Base-by-base conservation (phyloP, 1,284 basidiomycete species). In the Ganoderma lucidum region DNA sequence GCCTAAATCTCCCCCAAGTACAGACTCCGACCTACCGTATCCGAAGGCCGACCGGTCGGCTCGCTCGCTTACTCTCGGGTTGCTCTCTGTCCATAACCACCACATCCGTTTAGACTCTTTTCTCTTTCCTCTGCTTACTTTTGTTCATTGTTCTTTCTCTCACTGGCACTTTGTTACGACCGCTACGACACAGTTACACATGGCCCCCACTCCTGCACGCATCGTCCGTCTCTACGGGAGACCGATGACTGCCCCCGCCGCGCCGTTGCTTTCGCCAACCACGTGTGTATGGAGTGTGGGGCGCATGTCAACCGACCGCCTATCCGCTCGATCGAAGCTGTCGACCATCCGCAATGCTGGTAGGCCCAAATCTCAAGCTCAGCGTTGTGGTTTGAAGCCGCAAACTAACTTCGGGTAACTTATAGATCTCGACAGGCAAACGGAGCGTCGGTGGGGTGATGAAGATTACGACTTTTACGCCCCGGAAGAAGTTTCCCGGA, bases 21-120 rank as follows among this genome's bases (percentile, higher is more conserved):
- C 48, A 28, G 48, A 53, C 48, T 53, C 48, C 48, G 48, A 53
- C 23, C 23, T 14, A 12, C 23, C 0, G 23, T 28, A 14, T 10
- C 48, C 48, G 48, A 53, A 12, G 48, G 23, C 48, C 48, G 48
- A 53, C 48, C 48, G 42, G 48, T 53, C 48, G 48, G 48, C 23
- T 28, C 48, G 23, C 10, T 28, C n/a, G 45, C 45, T 48, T 53
- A n/a, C 12, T 28, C 12, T n/a, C 23, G 4, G 23, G 48, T 53
- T 53, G 48, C 23, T n/a, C 48, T 53, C 48, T 53, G n/a, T 28
- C 48, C 48, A 53, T 53, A 53, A 53, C 48, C 48, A 53, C 48
- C 48, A 53, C 48, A 14, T 53, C 48, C n/a, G 48, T 53, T 53
- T 28, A 14, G 48, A 53, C 48, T 6, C 23, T 17, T 14, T 53